Conservation (phyloP, 2,329 filamentous ascomycete species). For the Fusarium luffae region DNA sequence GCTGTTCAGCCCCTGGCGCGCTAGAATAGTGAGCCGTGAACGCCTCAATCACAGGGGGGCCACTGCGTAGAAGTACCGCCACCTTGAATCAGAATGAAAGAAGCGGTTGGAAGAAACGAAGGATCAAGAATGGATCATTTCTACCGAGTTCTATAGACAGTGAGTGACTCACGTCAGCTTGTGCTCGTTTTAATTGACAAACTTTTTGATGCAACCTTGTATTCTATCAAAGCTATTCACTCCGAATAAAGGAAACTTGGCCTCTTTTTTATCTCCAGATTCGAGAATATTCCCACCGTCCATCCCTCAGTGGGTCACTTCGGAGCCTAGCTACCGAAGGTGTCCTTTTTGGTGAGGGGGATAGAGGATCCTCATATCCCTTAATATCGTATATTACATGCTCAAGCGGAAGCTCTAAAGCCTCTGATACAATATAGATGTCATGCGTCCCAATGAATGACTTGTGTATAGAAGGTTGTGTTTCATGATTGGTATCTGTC, state of each 20-base stretch:
- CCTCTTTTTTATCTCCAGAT: slow-evolving; percentile 44
- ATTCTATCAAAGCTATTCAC: neutral
- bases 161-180: slow-evolving; percentile 35
- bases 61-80: slow-evolving; percentile 14
- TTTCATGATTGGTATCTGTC: neutral
- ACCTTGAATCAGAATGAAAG: neutral
- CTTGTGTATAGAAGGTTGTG: neutral
- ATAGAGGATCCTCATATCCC: slow-evolving; percentile 32
- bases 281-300: slow-evolving; percentile 46
- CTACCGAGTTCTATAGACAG: slow-evolving; percentile 25
- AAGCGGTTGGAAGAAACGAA: slow-evolving; percentile 12
- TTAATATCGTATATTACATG: slow-evolving; percentile 31
- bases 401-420: neutral
- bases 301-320: slow-evolving; percentile 25
- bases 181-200: neutral
- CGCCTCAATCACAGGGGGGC: slow-evolving; percentile 21
- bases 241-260: slow-evolving; percentile 27
- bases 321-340: slow-evolving; percentile 40
- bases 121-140: slow-evolving; percentile 8
- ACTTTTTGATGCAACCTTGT: neutral
- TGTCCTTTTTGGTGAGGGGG: slow-evolving; percentile 27
- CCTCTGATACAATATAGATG: neutral
- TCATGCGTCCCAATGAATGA: neutral
- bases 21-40: slow-evolving; percentile 15
- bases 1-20: slow-evolving; percentile 31